Percentiles rank a stretch among this genome's conserved stretches.
Conservation (phyloP, 192 early-diverging fungal species). For the Coemansia biformis region DNA sequence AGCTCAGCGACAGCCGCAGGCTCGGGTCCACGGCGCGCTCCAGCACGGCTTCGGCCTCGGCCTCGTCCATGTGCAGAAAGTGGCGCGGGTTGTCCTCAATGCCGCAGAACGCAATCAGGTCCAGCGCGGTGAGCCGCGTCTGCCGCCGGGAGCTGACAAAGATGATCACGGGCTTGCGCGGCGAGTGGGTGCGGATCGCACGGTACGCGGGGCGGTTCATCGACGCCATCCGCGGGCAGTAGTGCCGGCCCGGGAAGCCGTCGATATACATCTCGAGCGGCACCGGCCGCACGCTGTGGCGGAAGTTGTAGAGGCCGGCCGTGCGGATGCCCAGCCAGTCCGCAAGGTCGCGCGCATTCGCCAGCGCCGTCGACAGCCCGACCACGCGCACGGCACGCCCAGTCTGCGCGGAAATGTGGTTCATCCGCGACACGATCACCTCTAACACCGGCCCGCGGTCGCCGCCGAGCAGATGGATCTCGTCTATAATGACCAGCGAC, state of each 20-base stretch:
- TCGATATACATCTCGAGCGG: slow-evolving; percentile 97
- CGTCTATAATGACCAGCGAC: too few relatives aligned
- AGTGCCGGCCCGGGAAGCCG: slow-evolving; percentile 93
- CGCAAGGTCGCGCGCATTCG: slow-evolving; percentile 91
- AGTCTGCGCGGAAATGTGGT: slow-evolving; percentile 85
- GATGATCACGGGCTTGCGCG: slow-evolving; percentile 88
- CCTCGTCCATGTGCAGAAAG: slow-evolving; percentile 82
- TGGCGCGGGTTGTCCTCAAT: slow-evolving; percentile 88
- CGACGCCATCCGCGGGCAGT: slow-evolving; percentile 95
- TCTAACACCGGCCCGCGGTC: too few relatives aligned
- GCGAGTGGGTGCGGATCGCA: slow-evolving; percentile 92
- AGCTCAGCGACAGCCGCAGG: slow-evolving; percentile 73
- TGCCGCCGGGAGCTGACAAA: slow-evolving; percentile 98
- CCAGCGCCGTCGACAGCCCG: slow-evolving; percentile 92
- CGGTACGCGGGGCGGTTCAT: slow-evolving; percentile 98
- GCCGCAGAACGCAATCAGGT: slow-evolving; percentile 88
- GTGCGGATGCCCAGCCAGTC: slow-evolving; percentile 92
- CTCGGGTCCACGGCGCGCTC: slow-evolving; percentile 73
- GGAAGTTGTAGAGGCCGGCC: slow-evolving; percentile 92
- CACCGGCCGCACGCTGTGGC: slow-evolving; percentile 94
- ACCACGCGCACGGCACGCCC: slow-evolving; percentile 79
- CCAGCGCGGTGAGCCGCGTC: slow-evolving; percentile 93
- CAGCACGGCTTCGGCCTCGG: slow-evolving; percentile 65
- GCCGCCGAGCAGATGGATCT: too few relatives aligned
- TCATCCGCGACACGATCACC: slow-evolving; percentile 95